Evolutionary conservation across 768 basidiomycete species (phyloP).

Genomic region (Kwoniella shandongensis): DNA sequence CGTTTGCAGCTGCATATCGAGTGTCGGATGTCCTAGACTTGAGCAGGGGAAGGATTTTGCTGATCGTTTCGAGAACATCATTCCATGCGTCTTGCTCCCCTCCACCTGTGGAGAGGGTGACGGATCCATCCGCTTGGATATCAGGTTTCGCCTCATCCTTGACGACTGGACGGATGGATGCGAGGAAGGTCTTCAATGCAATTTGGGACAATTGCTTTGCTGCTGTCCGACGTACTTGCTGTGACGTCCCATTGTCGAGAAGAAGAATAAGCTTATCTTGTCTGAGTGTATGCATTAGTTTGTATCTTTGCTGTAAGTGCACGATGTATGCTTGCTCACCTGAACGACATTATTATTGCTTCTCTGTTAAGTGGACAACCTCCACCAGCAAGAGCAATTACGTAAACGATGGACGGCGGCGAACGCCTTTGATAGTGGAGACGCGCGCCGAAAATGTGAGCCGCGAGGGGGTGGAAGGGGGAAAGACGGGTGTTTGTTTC

Average conservation of each 20-base stretch:
- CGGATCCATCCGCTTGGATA: background rate
- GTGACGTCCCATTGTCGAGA: conserved; percentile 90
- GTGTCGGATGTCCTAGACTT: conserved; percentile 92
- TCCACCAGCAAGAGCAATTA: conserved; percentile 19
- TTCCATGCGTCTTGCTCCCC: conserved; percentile 67
- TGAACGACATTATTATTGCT: conserved; percentile 29
- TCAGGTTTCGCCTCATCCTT: conserved; percentile 21
- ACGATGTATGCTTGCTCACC: conserved; percentile 7
- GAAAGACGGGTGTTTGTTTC: conserved; percentile 1
- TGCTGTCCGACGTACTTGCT: conserved; percentile 86
- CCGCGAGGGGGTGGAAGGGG: conserved; percentile 3
- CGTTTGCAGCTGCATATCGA: conserved; percentile 80
- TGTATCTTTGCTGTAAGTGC: background rate
- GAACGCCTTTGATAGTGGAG: background rate
- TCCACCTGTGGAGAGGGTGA: conserved; percentile 19
- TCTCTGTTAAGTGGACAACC: conserved; percentile 19
- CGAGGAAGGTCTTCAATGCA: conserved; percentile 76
- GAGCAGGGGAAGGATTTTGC: conserved; percentile 81
- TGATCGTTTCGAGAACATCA: conserved; percentile 81
- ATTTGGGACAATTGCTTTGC: conserved; percentile 93
- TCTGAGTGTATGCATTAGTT: conserved; percentile 56
- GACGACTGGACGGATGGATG: conserved; percentile 8
- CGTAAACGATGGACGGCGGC: background rate
- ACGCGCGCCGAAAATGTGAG: background rate
- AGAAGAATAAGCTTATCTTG: conserved; percentile 95